A percentile compares a stretch with the other conserved stretches of the same genome.
Conservation (phyloP, 2,329 filamentous ascomycete genomes). For the Penicillium sp. region DNA sequence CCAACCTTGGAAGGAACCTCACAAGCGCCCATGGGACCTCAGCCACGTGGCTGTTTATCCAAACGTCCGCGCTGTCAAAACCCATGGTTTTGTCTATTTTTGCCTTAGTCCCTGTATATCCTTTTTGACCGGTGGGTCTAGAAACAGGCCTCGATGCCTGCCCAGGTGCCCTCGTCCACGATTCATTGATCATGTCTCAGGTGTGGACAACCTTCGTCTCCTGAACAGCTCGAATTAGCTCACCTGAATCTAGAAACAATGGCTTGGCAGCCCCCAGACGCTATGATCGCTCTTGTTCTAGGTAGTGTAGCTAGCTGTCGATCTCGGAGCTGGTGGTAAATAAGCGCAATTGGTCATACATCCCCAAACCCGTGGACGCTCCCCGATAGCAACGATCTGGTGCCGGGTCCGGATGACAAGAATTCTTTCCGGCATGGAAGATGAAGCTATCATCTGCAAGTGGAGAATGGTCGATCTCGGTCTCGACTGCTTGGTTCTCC, state of each 20-base stretch:
- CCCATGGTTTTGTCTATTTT: neutral
- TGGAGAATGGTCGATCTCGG: neutral
- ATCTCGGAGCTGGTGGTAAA: neutral
- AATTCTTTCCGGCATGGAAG: neutral
- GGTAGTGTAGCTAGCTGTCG: neutral
- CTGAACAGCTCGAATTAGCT: neutral
- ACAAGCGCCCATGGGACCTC: neutral
- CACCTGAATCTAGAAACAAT: neutral
- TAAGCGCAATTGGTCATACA: neutral
- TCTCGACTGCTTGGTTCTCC: constrained; percentile 2
- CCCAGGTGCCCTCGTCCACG: neutral
- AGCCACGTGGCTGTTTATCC: neutral
- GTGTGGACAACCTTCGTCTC: neutral
- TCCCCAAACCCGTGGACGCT: neutral
- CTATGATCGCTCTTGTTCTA: neutral
- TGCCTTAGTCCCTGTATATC: neutral
- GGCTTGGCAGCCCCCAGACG: neutral
- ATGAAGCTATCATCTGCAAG: neutral
- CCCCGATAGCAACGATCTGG: neutral
- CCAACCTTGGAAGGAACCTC: neutral
- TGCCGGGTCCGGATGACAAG: neutral
- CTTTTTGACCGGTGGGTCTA: neutral
- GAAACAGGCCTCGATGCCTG: neutral
- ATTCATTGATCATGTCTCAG: neutral
- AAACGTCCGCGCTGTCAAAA: neutral